A percentile compares a stretch with the other conserved stretches of the same genome.
These are phyloP conservation scores for Chenopodium quinoa DNA, from an alignment of 148 eudicot genomes.

Conservation along the genomic window DNA sequence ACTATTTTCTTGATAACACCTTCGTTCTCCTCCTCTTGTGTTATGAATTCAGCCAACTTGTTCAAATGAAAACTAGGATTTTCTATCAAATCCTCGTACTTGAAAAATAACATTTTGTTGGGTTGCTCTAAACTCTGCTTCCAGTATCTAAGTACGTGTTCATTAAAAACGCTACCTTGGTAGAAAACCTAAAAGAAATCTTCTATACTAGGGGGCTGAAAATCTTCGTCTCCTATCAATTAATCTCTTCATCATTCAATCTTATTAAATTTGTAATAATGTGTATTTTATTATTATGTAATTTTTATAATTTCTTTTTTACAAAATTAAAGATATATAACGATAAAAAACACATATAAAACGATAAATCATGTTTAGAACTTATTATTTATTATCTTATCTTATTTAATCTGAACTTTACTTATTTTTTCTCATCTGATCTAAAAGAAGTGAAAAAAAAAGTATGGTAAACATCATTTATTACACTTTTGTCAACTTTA, in stretches of 20 bases:
- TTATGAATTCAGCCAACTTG: conserved; percentile 25
- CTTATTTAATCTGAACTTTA: no score
- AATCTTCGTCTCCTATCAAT: not conserved
- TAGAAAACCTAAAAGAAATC: conserved; percentile 12
- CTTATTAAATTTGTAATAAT: no score
- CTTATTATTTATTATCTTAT: no score
- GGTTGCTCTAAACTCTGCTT: conserved; percentile 7
- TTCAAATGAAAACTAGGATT: conserved; percentile 8
- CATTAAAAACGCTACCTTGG: conserved; percentile 18
- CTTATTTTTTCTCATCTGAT: no score
- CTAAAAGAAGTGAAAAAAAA: no score
- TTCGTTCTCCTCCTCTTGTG: conserved; percentile 13
- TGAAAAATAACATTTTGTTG: conserved; percentile 26
- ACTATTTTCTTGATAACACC: conserved; percentile 24
- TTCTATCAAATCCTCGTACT: conserved; percentile 31
- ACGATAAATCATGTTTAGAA: no score
- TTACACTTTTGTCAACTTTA: no score
- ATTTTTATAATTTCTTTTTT: no score
- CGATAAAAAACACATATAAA: no score
- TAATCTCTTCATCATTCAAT: not conserved
- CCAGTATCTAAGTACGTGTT: conserved; percentile 22
- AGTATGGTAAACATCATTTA: no score
- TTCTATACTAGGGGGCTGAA: conserved; percentile 1
- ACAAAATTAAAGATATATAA: no score
- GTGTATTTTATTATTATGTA: no score